A percentile compares a stretch with the other conserved stretches of the same genome.
Conservation (phyloP, 1,139 yeast species). For the Saccharomyces hybrid region DNA sequence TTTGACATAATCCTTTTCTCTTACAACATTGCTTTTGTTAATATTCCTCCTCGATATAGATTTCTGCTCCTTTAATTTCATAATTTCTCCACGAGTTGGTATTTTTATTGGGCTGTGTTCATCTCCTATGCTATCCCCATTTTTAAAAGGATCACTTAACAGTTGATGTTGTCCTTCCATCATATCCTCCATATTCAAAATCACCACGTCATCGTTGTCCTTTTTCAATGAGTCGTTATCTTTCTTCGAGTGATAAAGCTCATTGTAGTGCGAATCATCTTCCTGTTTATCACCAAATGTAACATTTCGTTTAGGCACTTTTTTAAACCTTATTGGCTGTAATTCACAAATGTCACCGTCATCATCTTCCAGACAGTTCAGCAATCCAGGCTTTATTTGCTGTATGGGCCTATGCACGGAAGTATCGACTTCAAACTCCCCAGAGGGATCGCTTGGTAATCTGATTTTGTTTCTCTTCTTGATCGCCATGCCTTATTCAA, state of each 20-base stretch:
- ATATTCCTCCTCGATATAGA: neutral
- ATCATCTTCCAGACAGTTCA: neutral
- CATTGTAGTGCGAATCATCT: neutral
- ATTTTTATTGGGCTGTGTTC: neutral
- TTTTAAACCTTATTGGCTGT: neutral
- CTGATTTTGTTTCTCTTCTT: neutral
- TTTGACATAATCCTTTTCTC: conserved; percentile 19
- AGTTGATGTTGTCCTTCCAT: neutral
- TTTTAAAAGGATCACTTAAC: neutral
- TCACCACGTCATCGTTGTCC: neutral
- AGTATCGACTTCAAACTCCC: neutral
- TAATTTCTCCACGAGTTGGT: neutral
- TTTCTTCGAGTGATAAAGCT: neutral
- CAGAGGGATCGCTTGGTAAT: neutral
- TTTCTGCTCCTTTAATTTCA: neutral
- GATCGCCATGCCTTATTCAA: neutral
- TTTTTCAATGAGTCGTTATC: neutral
- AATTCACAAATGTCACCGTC: neutral
- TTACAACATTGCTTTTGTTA: neutral
- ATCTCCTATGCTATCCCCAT: neutral
- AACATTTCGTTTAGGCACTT: neutral
- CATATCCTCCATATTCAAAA: neutral
- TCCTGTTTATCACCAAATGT: neutral
- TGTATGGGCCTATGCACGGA: neutral
- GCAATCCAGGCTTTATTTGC: neutral